Percentiles rank a stretch among this genome's conserved stretches.
Evolutionary conservation across 2,329 filamentous ascomycete species (phyloP).

Genomic region (Elsinoe australis): DNA sequence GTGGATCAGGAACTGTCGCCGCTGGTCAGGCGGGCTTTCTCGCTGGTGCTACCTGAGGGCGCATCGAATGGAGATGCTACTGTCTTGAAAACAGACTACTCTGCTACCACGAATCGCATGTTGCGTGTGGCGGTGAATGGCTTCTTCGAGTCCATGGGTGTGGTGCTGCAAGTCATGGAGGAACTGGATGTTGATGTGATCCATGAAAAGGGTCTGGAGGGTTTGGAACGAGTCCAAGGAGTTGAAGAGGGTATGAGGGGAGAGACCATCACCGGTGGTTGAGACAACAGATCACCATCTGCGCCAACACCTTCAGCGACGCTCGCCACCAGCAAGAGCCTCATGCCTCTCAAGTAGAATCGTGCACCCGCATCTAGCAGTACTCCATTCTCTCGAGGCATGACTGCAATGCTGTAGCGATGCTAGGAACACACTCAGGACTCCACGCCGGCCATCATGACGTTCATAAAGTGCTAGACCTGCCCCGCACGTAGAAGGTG

Average conservation of each 20-base stretch:
- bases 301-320: no score
- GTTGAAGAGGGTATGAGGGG: conserved; percentile 34
- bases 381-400: no score
- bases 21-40: conserved; percentile 66
- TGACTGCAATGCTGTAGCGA: no score
- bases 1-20: conserved; percentile 88
- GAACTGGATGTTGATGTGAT: conserved; percentile 81
- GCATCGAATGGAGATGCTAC: conserved; percentile 33
- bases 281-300: conserved; percentile 1
- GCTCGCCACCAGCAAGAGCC: no score
- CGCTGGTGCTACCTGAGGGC: conserved; percentile 36
- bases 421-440: no score
- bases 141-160: conserved; percentile 81
- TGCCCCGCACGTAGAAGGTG: no score
- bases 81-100: conserved; percentile 67
- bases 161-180: conserved; percentile 83
- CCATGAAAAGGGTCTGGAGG: conserved; percentile 38
- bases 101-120: conserved; percentile 91
- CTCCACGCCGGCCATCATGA: no score
- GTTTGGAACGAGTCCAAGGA: conserved; percentile 34
- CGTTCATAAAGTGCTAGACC: no score
- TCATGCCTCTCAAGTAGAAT: no score
- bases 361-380: no score
- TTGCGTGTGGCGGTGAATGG: conserved; percentile 91
- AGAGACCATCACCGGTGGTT: conserved; percentile 21